Evolutionary conservation across 78 protist species (phyloP).

Genomic region (Dictyostelium intermedium): DNA sequence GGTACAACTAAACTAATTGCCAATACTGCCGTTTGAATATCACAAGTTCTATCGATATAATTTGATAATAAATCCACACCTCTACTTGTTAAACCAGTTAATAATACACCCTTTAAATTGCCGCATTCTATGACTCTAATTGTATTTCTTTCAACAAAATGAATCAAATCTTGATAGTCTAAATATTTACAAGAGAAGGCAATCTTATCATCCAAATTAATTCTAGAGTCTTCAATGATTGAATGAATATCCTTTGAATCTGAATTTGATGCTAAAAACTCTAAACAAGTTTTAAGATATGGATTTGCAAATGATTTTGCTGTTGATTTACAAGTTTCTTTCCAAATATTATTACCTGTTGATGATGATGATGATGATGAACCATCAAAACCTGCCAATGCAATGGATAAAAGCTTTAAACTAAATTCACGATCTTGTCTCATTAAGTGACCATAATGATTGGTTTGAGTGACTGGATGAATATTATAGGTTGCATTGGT

Average conservation of each 20-base stretch:
- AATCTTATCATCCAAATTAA: constrained; percentile 67
- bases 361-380: no score
- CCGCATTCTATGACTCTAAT: constrained; percentile 14
- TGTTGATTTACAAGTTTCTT: constrained; percentile 45
- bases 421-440: constrained; percentile 14
- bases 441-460: background rate
- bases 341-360: constrained; percentile 31
- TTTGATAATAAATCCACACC: constrained; percentile 75
- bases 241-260: constrained; percentile 11
- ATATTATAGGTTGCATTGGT: background rate
- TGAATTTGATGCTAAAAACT: constrained; percentile 31
- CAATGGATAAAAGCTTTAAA: constrained; percentile 69
- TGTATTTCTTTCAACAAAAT: constrained; percentile 30
- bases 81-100: constrained; percentile 81
- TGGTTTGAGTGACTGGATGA: background rate
- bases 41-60: constrained; percentile 90
- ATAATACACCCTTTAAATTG: constrained; percentile 72
- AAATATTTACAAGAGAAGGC: constrained; percentile 85
- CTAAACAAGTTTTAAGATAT: constrained; percentile 75
- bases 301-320: constrained; percentile 49
- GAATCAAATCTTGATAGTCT: constrained; percentile 25
- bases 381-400: constrained; percentile 84
- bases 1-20: constrained; percentile 49
- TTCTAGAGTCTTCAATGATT: constrained; percentile 33
- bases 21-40: constrained; percentile 87